phyloP scores from a whole-genome alignment of 2,329 filamentous ascomycete species.

The Microdochium nivale region DNA sequence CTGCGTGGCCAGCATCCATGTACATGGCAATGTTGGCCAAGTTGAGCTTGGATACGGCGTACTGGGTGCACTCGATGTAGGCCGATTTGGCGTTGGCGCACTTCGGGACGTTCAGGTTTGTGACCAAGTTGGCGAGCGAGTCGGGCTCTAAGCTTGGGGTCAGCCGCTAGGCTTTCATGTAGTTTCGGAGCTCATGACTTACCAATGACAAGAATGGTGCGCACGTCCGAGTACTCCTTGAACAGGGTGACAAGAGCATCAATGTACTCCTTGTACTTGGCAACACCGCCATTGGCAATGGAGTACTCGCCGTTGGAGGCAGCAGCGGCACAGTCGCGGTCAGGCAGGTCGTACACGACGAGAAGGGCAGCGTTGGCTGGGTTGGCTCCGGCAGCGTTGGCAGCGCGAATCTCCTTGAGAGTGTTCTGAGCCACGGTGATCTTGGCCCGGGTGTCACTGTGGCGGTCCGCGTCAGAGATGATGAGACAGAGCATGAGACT shows the following conservation, averaged over 20 bases:
- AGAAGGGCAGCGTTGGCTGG: slow-evolving; percentile 37
- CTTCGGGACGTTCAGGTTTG: slow-evolving; percentile 42
- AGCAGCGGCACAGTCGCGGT: slow-evolving; percentile 48
- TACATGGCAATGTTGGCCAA: slow-evolving; percentile 50
- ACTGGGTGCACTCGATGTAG: slow-evolving; percentile 40
- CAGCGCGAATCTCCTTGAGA: slow-evolving; percentile 32
- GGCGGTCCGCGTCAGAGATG: neutral
- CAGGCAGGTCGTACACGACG: slow-evolving; percentile 49
- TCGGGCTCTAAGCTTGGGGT: slow-evolving; percentile 37
- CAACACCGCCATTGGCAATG: slow-evolving; percentile 38
- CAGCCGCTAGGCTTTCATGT: slow-evolving; percentile 11
- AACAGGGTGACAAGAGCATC: slow-evolving; percentile 33
- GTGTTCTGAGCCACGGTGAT: slow-evolving; percentile 35
- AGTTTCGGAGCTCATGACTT: slow-evolving; percentile 13
- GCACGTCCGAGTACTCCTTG: slow-evolving; percentile 32
- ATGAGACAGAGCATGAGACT: slow-evolving; percentile 3
- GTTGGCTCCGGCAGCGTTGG: slow-evolving; percentile 26
- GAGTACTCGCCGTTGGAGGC: slow-evolving; percentile 49
- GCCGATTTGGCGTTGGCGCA: slow-evolving; percentile 37
- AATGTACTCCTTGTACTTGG: slow-evolving; percentile 48
- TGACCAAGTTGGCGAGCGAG: slow-evolving; percentile 50
- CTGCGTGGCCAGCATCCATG: slow-evolving; percentile 47
- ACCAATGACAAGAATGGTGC: slow-evolving; percentile 35
- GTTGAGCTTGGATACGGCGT: slow-evolving; percentile 42
- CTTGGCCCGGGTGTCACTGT: slow-evolving; percentile 40